Conservation (phyloP, 805 yeast genomes). For the Yamadazyma sp. region DNA sequence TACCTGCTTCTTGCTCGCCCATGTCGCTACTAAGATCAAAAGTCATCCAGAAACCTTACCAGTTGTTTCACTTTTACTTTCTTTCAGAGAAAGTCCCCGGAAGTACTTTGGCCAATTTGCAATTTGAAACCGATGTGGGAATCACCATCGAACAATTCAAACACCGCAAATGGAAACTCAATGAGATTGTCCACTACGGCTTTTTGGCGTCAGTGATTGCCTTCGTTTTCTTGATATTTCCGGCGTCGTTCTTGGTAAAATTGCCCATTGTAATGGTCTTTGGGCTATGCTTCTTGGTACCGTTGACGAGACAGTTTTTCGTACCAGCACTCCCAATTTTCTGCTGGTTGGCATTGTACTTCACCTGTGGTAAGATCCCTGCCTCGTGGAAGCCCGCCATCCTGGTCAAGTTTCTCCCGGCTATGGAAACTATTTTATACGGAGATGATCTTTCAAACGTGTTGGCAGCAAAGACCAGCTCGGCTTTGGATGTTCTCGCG, state of each 20-base stretch:
- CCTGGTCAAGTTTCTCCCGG: slow-evolving; percentile 83
- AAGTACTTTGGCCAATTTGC: slow-evolving; percentile 49
- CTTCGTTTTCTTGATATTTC: slow-evolving; percentile 59
- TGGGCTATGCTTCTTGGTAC: slow-evolving; percentile 54
- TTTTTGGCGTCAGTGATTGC: slow-evolving; percentile 52
- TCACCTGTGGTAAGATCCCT: slow-evolving; percentile 73
- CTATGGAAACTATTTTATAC: slow-evolving; percentile 85
- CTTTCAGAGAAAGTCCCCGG: slow-evolving; percentile 53
- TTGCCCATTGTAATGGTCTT: slow-evolving; percentile 43
- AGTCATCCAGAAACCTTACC: slow-evolving; percentile 38
- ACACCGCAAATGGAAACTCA: slow-evolving; percentile 40
- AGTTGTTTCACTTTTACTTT: slow-evolving; percentile 50
- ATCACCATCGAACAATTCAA: slow-evolving; percentile 42
- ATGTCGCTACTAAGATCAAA: slow-evolving; percentile 19
- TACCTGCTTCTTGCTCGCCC: background rate
- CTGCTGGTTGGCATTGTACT: slow-evolving; percentile 83
- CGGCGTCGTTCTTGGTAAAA: slow-evolving; percentile 48
- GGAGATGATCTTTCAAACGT: slow-evolving; percentile 88
- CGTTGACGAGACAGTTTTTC: slow-evolving; percentile 81
- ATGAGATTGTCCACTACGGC: slow-evolving; percentile 55
- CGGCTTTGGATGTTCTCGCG: slow-evolving; percentile 76
- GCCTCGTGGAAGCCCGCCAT: slow-evolving; percentile 81
- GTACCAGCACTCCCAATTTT: slow-evolving; percentile 79
- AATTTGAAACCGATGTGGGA: slow-evolving; percentile 48
- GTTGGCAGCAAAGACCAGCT: slow-evolving; percentile 67